A percentile compares a stretch with the other conserved stretches of the same genome.
Evolutionary conservation across 2,329 filamentous ascomycete genomes (phyloP).

Genomic region (Trichoderma harzianum): DNA sequence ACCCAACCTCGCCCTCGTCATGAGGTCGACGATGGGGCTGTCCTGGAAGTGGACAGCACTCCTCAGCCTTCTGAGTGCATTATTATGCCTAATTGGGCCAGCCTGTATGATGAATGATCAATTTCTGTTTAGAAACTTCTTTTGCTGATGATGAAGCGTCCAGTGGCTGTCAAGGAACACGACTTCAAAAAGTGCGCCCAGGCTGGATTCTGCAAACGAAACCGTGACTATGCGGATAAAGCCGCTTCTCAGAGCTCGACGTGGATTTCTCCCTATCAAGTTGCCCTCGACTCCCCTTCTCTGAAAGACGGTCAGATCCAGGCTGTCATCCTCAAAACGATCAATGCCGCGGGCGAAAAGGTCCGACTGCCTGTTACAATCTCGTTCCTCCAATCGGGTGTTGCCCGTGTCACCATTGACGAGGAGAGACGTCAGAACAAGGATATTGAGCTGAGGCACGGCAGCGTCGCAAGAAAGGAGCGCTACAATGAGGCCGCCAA

Average conservation of each 20-base stretch:
- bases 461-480: conserved; percentile 82
- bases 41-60: conserved; percentile 63
- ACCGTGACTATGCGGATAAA: conserved; percentile 82
- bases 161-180: conserved; percentile 86
- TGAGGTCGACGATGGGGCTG: conserved; percentile 50
- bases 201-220: conserved; percentile 95
- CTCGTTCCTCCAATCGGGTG: conserved; percentile 85
- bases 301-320: conserved; percentile 79
- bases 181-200: conserved; percentile 97
- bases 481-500: conserved; percentile 89
- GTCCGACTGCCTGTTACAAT: conserved; percentile 79
- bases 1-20: conserved; percentile 29
- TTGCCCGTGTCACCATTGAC: conserved; percentile 82
- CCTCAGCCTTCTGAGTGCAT: conserved; percentile 55
- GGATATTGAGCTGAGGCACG: conserved; percentile 81
- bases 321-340: conserved; percentile 76
- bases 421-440: conserved; percentile 88
- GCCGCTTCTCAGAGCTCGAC: conserved; percentile 60
- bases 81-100: conserved; percentile 60
- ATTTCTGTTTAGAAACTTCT: neutral
- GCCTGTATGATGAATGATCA: conserved; percentile 51
- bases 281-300: conserved; percentile 67
- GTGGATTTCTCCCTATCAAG: conserved; percentile 78
- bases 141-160: conserved; percentile 21
- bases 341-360: conserved; percentile 59